Evolutionary conservation across 108 stramenopile genomes (phyloP).

Genomic region (Heterococcus sp.): DNA sequence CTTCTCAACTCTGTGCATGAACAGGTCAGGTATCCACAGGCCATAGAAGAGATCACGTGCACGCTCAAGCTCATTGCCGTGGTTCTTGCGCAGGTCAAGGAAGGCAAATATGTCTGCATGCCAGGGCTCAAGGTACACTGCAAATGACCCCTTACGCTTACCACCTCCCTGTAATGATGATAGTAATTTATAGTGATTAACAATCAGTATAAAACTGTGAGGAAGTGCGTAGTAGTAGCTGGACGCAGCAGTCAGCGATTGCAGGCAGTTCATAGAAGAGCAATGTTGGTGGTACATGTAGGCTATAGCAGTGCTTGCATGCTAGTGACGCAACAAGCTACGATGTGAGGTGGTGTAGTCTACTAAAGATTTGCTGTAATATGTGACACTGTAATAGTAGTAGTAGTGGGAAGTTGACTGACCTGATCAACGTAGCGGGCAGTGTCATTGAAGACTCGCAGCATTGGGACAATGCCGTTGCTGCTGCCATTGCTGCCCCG

Average conservation of each 20-base stretch:
- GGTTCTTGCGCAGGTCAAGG: conserved; percentile 93
- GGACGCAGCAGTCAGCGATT: too few relatives aligned
- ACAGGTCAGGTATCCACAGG: conserved; percentile 95
- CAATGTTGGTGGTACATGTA: too few relatives aligned
- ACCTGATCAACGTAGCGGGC: conserved; percentile 99
- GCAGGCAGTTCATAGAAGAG: too few relatives aligned
- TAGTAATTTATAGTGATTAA: too few relatives aligned
- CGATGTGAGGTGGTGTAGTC: too few relatives aligned
- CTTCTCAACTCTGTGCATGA: conserved; percentile 93
- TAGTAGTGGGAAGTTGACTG: too few relatives aligned
- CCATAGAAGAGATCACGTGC: conserved; percentile 97
- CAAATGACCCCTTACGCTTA: conserved; percentile 93
- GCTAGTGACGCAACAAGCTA: too few relatives aligned
- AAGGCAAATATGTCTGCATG: conserved; percentile 93
- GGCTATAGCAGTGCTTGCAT: too few relatives aligned
- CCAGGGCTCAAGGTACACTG: conserved; percentile 95
- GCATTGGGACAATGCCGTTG: conserved; percentile 98
- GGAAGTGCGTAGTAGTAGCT: too few relatives aligned
- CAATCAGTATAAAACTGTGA: too few relatives aligned
- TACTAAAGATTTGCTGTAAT: too few relatives aligned
- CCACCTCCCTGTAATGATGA: conserved; percentile 98
- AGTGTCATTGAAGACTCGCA: conserved; percentile 96
- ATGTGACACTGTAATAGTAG: too few relatives aligned
- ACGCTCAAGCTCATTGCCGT: conserved; percentile 91
- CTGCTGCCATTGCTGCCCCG: conserved; percentile 92